These are phyloP conservation scores for Stephania cephalantha DNA, from an alignment of 164 flowering plant genomes.

Conservation along the genomic window DNA sequence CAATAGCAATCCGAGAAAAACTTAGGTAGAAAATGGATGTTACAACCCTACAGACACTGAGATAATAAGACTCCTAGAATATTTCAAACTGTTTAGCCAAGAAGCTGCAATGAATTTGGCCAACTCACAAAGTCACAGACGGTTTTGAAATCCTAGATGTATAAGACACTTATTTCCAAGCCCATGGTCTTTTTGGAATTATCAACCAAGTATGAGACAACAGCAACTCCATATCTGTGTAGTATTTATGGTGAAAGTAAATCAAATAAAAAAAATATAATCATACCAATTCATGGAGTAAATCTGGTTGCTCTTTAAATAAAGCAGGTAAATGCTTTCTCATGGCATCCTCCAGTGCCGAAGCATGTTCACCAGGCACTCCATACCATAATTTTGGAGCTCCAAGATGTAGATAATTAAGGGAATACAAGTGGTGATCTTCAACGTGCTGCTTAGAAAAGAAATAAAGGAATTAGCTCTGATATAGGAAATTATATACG, in stretches of 20 bases:
- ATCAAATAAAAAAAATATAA: background rate
- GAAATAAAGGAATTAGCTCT: background rate
- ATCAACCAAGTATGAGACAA: background rate
- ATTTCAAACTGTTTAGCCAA: too few relatives aligned
- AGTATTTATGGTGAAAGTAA: background rate
- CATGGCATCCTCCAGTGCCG: conserved; percentile 65
- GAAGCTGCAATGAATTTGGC: too few relatives aligned
- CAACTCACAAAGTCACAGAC: too few relatives aligned
- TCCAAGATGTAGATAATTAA: conserved; percentile 78
- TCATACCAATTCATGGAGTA: conserved; percentile 67
- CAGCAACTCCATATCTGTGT: background rate
- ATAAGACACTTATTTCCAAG: background rate
- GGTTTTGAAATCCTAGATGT: too few relatives aligned
- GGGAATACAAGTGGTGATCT: conserved; percentile 84
- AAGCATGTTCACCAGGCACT: conserved; percentile 67
- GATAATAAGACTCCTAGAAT: too few relatives aligned
- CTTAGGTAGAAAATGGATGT: too few relatives aligned
- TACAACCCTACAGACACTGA: too few relatives aligned
- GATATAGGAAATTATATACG: background rate
- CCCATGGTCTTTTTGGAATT: background rate
- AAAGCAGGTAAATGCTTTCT: conserved; percentile 73
- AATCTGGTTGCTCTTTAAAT: conserved; percentile 72
- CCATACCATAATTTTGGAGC: conserved; percentile 94
- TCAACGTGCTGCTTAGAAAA: conserved; percentile 68
- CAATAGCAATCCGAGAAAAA: too few relatives aligned